Base-by-base conservation (phyloP, 2,329 filamentous ascomycete genomes). In the Emydomyces testavorans region DNA sequence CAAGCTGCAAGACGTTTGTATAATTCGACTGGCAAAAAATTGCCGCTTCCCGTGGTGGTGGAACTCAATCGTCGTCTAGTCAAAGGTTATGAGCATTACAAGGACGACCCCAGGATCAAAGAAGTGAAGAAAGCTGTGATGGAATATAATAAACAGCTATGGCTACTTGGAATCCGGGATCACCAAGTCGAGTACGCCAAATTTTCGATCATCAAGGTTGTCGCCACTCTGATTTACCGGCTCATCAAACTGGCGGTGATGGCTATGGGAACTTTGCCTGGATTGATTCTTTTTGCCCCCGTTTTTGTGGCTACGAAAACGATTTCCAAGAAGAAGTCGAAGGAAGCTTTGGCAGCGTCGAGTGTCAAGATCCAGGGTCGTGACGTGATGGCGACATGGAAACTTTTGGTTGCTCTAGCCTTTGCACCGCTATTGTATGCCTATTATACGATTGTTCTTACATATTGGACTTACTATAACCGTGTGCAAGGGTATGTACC, bases 371-470 rank as follows among this genome's bases (percentile, higher is more conserved):
- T 94, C 49, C 82, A 88, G 61, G 88, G 85, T 18, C 79, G 82
- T 51, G 88, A 94, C 63, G 88, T 94, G 46, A 88, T 94, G 74
- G 86, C 87, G 0, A 94, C 88, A 0, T 94, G 88, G 88, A 94
- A 94, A 65, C 77, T 94, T 15, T 75, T 94, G 28, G 86, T 94
- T n/a, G 82, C 87, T 6, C 74, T 93, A 62, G 85, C 83, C 1
- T 77, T 94, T 50, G 84, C 87, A 0, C 88, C 88, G 0, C 75
- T 84, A 13, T 73, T 94, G 2, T 93, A 94, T 51, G 80, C 85
- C 57, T 76, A 84, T 52, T 94, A 94, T 68, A 87, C 83, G 18
- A 73, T 79, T 50, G 62, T 85, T 16, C 75, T 92, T 26, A 81
- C 83, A 1, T 76, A 79, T 62, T 89, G 83, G 78, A 83, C 86